Conservation (phyloP, 208 protist species). For the Lotmaria passim region DNA sequence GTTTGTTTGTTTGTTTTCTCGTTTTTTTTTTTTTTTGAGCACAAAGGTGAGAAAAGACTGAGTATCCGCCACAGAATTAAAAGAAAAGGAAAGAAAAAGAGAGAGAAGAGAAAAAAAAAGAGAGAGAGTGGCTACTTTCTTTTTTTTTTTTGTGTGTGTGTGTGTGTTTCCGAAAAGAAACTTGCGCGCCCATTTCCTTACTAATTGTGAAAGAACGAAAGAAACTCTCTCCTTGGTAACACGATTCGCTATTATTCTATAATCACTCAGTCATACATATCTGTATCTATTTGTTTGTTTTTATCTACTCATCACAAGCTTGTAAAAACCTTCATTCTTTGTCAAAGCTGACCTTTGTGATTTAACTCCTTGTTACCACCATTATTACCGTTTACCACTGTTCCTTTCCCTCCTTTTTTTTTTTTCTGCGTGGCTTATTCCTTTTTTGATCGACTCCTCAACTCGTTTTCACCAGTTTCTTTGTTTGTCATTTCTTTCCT, state of each 20-base stretch:
- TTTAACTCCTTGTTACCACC: too few species aligned
- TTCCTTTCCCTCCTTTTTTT: slow-evolving; percentile 17
- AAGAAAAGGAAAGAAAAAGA: background rate
- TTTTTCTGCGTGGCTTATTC: slow-evolving; percentile 7
- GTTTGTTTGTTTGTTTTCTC: too few species aligned
- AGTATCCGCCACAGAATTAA: too few species aligned
- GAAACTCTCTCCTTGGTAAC: background rate
- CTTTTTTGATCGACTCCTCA: slow-evolving; percentile 25
- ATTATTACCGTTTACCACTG: background rate
- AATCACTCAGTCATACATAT: too few species aligned
- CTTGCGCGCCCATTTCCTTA: too few species aligned
- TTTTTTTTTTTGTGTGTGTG: background rate
- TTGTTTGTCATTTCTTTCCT: background rate
- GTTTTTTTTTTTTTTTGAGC: background rate
- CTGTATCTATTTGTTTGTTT: too few species aligned
- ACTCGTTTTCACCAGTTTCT: slow-evolving; percentile 1
- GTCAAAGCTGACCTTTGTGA: background rate
- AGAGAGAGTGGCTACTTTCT: too few species aligned
- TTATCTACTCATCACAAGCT: background rate
- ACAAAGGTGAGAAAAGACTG: too few species aligned
- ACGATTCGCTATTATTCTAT: background rate
- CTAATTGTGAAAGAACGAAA: too few species aligned
- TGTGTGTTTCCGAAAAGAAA: too few species aligned
- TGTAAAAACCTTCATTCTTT: background rate
- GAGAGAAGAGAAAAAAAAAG: background rate